Conservation (phyloP, 2,329 filamentous ascomycete species). For the Aspergillus flavus region DNA sequence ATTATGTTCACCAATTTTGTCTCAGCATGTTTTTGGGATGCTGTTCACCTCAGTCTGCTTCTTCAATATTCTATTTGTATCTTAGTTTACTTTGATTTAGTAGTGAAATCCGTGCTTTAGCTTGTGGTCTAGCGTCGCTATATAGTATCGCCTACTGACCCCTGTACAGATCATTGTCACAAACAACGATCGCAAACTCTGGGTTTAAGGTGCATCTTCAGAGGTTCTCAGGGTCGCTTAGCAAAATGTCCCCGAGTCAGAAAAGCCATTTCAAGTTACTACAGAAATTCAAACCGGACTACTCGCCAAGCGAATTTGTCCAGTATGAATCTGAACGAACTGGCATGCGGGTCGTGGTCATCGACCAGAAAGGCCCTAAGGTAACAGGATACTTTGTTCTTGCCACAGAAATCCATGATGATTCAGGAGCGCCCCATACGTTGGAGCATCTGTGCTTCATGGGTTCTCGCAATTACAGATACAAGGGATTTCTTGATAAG, state of each 20-base stretch:
- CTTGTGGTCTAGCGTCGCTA: neutral
- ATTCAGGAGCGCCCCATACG: slow-evolving; percentile 88
- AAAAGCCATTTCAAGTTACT: slow-evolving; percentile 74
- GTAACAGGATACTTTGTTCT: slow-evolving; percentile 92
- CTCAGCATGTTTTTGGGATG: neutral
- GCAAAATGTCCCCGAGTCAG: slow-evolving; percentile 58
- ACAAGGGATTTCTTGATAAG: slow-evolving; percentile 94
- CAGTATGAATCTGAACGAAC: slow-evolving; percentile 96
- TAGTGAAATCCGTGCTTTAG: slow-evolving; percentile 20
- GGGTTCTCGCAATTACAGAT: slow-evolving; percentile 90
- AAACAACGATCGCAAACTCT: slow-evolving; percentile 23
- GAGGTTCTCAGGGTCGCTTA: slow-evolving; percentile 21
- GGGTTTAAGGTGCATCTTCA: slow-evolving; percentile 8
- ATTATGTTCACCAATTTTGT: neutral
- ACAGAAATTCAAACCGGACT: slow-evolving; percentile 85
- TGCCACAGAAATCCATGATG: slow-evolving; percentile 95
- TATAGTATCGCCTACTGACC: slow-evolving; percentile 21
- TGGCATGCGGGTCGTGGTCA: slow-evolving; percentile 90
- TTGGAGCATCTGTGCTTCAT: slow-evolving; percentile 83
- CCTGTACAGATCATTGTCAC: slow-evolving; percentile 24
- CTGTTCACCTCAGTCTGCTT: neutral
- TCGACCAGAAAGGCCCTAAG: slow-evolving; percentile 92
- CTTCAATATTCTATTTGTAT: slow-evolving; percentile 2
- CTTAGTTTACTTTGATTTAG: neutral
- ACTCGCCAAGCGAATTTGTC: slow-evolving; percentile 83